These are phyloP conservation scores for Claviceps digitariae DNA, from an alignment of 2,329 filamentous ascomycete species.

Conservation along the genomic window DNA sequence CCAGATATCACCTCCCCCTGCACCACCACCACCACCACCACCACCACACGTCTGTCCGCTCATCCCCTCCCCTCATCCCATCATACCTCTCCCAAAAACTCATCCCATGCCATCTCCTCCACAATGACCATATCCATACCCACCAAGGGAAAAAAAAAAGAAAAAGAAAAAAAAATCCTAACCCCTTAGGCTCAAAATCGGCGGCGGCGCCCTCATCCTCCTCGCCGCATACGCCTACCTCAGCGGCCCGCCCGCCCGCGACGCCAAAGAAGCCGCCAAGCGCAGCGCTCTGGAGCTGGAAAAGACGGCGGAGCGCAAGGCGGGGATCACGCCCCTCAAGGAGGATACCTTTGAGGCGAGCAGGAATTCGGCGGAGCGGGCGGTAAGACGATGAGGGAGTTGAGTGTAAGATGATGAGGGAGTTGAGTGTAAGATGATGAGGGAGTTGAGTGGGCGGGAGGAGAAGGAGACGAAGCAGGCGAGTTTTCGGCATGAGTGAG, in stretches of 20 bases:
- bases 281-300: slow-evolving; percentile 5
- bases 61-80: too few species aligned
- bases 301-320: neutral
- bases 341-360: slow-evolving; percentile 5
- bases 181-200: slow-evolving; percentile 13
- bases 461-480: slow-evolving; percentile 15
- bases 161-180: too few species aligned
- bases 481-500: slow-evolving; percentile 16
- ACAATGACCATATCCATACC: too few species aligned
- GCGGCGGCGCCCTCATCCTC: slow-evolving; percentile 13
- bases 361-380: slow-evolving; percentile 1
- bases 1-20: too few species aligned
- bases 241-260: slow-evolving; percentile 5
- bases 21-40: too few species aligned
- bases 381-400: slow-evolving; percentile 14
- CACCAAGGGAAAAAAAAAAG: too few species aligned
- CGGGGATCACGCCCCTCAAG: slow-evolving; percentile 4
- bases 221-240: slow-evolving; percentile 16
- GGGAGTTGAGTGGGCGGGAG: slow-evolving; percentile 19
- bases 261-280: slow-evolving; percentile 5
- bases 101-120: too few species aligned
- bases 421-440: too few species aligned
- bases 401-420: slow-evolving; percentile 17
- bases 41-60: too few species aligned
- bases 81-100: too few species aligned